Conservation (phyloP, 1,139 yeast genomes). For the Wickerhamomyces sp. region DNA sequence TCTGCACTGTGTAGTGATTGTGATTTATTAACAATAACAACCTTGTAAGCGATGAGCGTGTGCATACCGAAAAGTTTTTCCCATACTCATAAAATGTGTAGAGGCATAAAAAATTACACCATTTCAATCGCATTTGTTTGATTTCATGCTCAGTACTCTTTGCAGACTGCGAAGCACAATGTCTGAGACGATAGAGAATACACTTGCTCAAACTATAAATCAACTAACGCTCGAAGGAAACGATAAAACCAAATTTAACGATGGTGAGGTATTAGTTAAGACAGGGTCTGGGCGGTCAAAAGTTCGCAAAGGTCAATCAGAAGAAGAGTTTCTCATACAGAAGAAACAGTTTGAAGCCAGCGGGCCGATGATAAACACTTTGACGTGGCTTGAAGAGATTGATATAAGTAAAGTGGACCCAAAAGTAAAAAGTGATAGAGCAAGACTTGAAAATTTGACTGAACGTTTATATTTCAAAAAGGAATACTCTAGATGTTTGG, state of each 20-base stretch:
- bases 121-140: no score
- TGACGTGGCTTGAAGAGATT: conserved; percentile 37
- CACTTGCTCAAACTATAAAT: background rate
- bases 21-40: background rate
- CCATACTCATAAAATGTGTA: background rate
- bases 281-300: conserved; percentile 36
- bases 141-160: background rate
- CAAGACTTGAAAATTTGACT: conserved; percentile 24
- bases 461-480: conserved; percentile 46
- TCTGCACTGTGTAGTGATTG: no score
- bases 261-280: conserved; percentile 32
- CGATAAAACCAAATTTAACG: conserved; percentile 9
- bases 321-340: conserved; percentile 48
- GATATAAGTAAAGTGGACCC: conserved; percentile 19
- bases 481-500: conserved; percentile 42
- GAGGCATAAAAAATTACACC: background rate
- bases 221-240: conserved; percentile 5
- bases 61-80: background rate
- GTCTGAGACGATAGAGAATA: conserved; percentile 1
- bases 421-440: conserved; percentile 26
- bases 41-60: background rate
- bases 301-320: conserved; percentile 54
- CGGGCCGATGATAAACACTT: conserved; percentile 50
- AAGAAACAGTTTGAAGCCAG: conserved; percentile 34
- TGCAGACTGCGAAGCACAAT: background rate